Base-by-base conservation (phyloP, 1,284 basidiomycete species). In the Phellopilus nigrolimitatus region DNA sequence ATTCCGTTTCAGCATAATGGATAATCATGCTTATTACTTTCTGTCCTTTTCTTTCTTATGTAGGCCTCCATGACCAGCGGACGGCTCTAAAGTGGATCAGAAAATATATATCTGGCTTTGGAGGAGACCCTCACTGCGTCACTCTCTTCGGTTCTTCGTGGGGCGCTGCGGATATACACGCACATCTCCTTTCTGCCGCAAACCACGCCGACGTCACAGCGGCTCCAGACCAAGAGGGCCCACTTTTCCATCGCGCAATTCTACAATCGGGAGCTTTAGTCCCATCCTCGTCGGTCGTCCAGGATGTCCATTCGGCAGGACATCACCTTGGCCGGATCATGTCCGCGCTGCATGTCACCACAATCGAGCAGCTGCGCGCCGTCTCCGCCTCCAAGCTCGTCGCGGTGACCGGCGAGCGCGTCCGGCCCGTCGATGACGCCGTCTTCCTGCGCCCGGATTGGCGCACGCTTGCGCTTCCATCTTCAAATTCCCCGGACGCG, bases 111-210 rank as follows among this genome's bases (percentile, higher is more conserved):
- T 62, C 68, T 30, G 78, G 74, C 21, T 89, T 89, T 57, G 86
- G 86, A 24, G 86, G 86, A 27, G 80, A 89, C 66, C 78, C 86
- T 7, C 63, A 66, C 53, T 84, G 84, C 58, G 70, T 89, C 38
- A 88, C 85, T 2, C 64, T 88, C 17, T 86, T 88, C 63, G 86
- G 86, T 33, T 72, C 75, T 58, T 79, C 79, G 0, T 76, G 84
- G 19, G 87, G 87, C 19, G 86, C 81, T 27, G 76, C 80, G 31
- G 84, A 88, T 58, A 80, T 89, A 56, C 66, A 88, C n/a, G 78
- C 71, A 53, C 84, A 88, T 57, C 67, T 88, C 12, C 74, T 84
- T 49, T 88, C 85, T 4, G 66, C 68, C 24, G 68, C 68, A n/a
- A 88, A 88, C 33, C 21, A 49, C 24, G 42, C 83, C 80, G 19